Conservation (phyloP, 176 grass and related monocot genomes). For the Oryza rufipogon region DNA sequence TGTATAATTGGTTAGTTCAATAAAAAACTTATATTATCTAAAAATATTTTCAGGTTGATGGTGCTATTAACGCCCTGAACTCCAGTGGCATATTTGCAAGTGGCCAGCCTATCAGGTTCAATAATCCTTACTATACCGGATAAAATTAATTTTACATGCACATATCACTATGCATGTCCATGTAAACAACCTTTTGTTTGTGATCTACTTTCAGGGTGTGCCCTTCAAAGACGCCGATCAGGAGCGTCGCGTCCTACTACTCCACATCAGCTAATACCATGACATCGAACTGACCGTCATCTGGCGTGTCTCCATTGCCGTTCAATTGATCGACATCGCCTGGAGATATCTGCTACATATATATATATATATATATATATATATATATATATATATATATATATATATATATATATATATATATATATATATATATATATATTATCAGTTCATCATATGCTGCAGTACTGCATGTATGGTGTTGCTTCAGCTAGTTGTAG, state of each 20-base stretch:
- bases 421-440: too few relatives aligned
- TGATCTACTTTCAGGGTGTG: slow-evolving; percentile 25
- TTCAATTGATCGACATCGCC: background rate
- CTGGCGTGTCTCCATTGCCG: background rate
- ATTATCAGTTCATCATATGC: background rate
- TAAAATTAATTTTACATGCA: background rate
- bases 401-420: too few relatives aligned
- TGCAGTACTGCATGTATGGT: background rate
- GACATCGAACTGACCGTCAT: background rate
- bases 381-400: too few relatives aligned
- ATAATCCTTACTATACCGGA: background rate
- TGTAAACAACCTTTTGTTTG: background rate
- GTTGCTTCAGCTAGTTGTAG: background rate
- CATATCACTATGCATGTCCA: background rate
- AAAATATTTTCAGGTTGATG: background rate
- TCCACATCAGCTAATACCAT: background rate
- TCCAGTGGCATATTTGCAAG: background rate
- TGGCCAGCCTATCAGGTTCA: slow-evolving; percentile 28
- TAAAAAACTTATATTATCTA: too few relatives aligned
- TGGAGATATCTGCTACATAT: background rate
- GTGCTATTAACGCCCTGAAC: slow-evolving; percentile 25
- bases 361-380: too few relatives aligned
- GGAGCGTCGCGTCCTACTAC: background rate
- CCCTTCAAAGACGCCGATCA: slow-evolving; percentile 50
- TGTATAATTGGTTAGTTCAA: too few relatives aligned